A percentile compares a stretch with the other conserved stretches of the same genome.
These are phyloP conservation scores for Phalaenopsis aphrodite DNA, from an alignment of 106 monocot genomes.

Conservation along the genomic window DNA sequence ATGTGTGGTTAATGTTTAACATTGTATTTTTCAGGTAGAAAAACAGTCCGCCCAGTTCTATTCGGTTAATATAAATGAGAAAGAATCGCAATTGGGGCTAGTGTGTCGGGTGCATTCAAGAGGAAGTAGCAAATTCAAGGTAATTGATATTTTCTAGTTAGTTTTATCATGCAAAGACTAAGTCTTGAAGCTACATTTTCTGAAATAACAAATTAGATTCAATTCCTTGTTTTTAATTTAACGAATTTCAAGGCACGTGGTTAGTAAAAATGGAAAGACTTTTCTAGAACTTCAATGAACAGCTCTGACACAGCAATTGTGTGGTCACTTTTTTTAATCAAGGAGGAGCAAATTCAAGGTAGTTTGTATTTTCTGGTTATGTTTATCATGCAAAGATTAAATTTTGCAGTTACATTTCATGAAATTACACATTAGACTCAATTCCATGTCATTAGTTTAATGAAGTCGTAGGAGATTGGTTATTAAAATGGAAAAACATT, in stretches of 20 bases:
- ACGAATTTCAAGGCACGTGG: not conserved
- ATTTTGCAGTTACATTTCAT: not conserved
- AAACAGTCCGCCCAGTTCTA: slow-evolving; percentile 96
- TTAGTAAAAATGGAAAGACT: not conserved
- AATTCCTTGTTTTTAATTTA: not conserved
- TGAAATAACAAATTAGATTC: too few relatives aligned
- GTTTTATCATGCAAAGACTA: not conserved
- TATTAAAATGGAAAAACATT: not conserved
- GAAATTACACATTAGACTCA: not conserved
- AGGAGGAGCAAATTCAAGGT: slow-evolving; percentile 98
- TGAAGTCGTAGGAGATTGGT: not conserved
- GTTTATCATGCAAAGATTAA: not conserved
- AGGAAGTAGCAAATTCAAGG: slow-evolving; percentile 97
- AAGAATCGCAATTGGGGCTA: slow-evolving; percentile 61
- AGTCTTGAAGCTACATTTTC: not conserved
- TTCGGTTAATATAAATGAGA: slow-evolving; percentile 75
- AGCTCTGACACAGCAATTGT: too few relatives aligned
- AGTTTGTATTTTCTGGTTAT: not conserved
- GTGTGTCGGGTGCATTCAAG: slow-evolving; percentile 90
- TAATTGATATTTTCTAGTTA: slow-evolving; percentile 8
- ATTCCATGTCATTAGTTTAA: not conserved
- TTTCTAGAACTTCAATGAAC: too few relatives aligned
- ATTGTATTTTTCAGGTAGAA: slow-evolving; percentile 59
- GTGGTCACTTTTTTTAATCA: slow-evolving; percentile 13
- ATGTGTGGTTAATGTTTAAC: not conserved